Evolutionary conservation across 805 yeast genomes (phyloP), one percentile per base, ranked within the genome.

Genomic region (Myxozyma geophila): DNA sequence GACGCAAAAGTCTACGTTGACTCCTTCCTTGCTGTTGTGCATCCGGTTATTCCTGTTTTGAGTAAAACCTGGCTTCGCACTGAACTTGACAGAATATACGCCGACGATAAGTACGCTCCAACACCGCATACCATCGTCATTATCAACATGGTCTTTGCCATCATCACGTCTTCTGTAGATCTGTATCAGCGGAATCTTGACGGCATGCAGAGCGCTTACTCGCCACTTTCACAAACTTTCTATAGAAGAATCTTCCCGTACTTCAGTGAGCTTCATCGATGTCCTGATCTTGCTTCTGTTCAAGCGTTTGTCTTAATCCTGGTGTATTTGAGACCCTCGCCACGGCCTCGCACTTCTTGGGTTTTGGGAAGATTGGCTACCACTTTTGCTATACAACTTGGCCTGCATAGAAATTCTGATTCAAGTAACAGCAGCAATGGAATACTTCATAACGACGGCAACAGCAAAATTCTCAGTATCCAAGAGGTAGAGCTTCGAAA

Each of bases 111-210:
- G 9, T 62, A 62, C 57, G 2, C 10, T 8, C 66, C 66, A 8
- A 23, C 59, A 13, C 41, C 62, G 19, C 62, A 50, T 51, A 46
- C 64, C 6, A 28, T 28, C 19, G 61, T 65, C 35, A 65, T 65
- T 41, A n/a, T 65, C 23, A 62, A 65, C 49, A 59, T 65, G 66
- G 59, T 65, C 15, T 65, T 65, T 41, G 68, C 68, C 3, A 39
- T 62, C 10, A 48, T 47, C 37, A 52, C 66, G 10, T 54, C 60
- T 9, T 53, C 60, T 1, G 44, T 54, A 36, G 67, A 62, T 39
- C 59, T 65, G 2, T 62, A 62, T 40, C 68, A 64, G 37, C 60
- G 68, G 39, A 60, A 64, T 48, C 28, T 55, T 52, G 67, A 56
- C 44, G 39, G 40, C 7, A 55, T 35, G 36, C 49, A 52, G 7